Base-by-base conservation (phyloP, 1,139 yeast species). In the Geotrichum australiense region DNA sequence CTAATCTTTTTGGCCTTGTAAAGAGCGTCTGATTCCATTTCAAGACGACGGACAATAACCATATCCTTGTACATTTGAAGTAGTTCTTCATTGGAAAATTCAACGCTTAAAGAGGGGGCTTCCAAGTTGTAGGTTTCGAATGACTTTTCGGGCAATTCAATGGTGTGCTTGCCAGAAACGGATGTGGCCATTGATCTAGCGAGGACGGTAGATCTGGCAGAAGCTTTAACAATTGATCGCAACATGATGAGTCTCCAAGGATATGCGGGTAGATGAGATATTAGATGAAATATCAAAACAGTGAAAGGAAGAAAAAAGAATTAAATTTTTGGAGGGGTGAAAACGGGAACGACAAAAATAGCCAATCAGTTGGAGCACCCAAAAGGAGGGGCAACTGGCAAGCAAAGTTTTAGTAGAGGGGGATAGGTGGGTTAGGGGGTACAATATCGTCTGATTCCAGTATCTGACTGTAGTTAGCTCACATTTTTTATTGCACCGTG, bases 1-100 rank as follows among this genome's bases (percentile, higher is more conserved):
- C 97, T 78, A 61, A 91, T 89, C 71, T 91, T 87, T 74, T 91
- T 91, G 61, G 97, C 96, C 73, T 91, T 91, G 75, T 91, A 91
- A 53, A 93, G 73, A 27, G 97, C 97, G 63, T 91, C 98, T 46
- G 97, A 79, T 28, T 96, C 95, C 96, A 91, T 89, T 71, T 91
- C 98, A 91, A 91, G 80, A 69, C 98, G 84, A 74, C 98, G 65
- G 27, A 89, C 80, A 54, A 82, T 69, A 53, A 83, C 77, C 96
- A 91, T 89, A 62, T 91, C 95, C 70, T 86, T 85, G 77, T 89
- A 91, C 96, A 91, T 87, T 62, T 86, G 79, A 61, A 91, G 71
- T 56, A 91, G 69, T 45, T 80, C 74, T 38, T 75, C 75, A 74
- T 86, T 87, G 57, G 85, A 79, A 44, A 95, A 80, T 63, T 80